Conservation (phyloP, 129 eudicot genomes). For the Rutidosis leptorrhynchoides region DNA sequence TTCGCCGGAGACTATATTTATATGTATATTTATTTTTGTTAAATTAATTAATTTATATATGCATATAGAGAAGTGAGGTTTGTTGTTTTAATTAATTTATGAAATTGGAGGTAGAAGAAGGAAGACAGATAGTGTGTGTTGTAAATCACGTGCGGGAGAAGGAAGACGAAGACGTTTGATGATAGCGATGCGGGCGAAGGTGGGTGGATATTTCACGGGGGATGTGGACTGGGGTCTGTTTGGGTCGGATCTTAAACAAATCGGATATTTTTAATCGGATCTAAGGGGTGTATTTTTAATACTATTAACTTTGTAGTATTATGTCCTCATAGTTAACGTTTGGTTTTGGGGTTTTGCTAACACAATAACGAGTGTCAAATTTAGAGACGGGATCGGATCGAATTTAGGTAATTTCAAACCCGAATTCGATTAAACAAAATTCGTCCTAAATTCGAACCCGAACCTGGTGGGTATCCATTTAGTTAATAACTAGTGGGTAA, state of each 20-base stretch:
- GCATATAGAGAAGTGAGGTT: neutral
- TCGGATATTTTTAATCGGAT: neutral
- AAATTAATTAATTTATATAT: neutral
- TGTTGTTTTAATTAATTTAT: slow-evolving; percentile 9
- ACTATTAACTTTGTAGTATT: too few relatives aligned
- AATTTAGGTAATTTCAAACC: too few relatives aligned
- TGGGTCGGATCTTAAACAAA: slow-evolving; percentile 10
- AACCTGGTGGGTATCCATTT: too few relatives aligned
- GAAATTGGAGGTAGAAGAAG: slow-evolving; percentile 5
- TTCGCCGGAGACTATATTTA: slow-evolving; percentile 12
- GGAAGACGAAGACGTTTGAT: slow-evolving; percentile 11
- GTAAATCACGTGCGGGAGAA: slow-evolving; percentile 31
- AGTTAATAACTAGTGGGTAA: too few relatives aligned
- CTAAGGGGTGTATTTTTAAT: too few relatives aligned
- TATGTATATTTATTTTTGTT: neutral
- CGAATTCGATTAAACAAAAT: too few relatives aligned
- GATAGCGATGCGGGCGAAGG: slow-evolving; percentile 17
- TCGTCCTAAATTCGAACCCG: too few relatives aligned
- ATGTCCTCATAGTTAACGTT: too few relatives aligned
- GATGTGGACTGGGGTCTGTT: neutral
- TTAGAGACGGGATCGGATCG: too few relatives aligned
- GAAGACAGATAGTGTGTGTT: slow-evolving; percentile 18
- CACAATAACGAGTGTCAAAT: too few relatives aligned
- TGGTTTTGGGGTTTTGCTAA: too few relatives aligned
- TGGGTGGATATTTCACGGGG: too few relatives aligned